These are phyloP conservation scores for Persicaria tinctoria DNA, from an alignment of 148 eudicot species.

Conservation along the genomic window DNA sequence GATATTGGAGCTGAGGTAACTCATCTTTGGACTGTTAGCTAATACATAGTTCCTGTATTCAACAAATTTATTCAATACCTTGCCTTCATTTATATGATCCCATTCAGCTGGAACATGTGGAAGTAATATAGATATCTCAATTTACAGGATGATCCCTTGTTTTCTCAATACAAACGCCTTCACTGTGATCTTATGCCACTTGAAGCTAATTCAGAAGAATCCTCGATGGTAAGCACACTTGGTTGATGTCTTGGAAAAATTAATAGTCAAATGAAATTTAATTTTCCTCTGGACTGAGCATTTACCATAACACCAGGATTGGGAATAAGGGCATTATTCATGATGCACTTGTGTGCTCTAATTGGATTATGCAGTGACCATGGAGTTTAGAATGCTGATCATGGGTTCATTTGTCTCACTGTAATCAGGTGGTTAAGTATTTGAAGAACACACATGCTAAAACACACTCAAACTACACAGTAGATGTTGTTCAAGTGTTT, in stretches of 20 bases:
- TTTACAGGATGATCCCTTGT: slow-evolving; percentile 75
- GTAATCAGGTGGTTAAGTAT: slow-evolving; percentile 57
- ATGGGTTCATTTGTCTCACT: not conserved
- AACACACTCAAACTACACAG: slow-evolving; percentile 76
- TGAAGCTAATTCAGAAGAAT: slow-evolving; percentile 69
- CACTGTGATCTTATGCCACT: slow-evolving; percentile 60
- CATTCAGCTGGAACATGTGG: not conserved
- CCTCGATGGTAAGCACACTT: slow-evolving; percentile 47
- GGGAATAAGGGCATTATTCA: not conserved
- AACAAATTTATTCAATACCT: not conserved
- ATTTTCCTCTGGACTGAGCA: not conserved
- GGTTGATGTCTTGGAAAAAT: not conserved
- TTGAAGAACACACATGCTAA: slow-evolving; percentile 86
- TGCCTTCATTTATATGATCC: slow-evolving; percentile 8
- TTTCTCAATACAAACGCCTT: slow-evolving; percentile 73
- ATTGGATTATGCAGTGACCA: not conserved
- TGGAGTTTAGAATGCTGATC: not conserved
- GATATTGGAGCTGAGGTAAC: slow-evolving; percentile 49
- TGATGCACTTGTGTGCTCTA: not conserved
- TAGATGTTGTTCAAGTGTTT: slow-evolving; percentile 72
- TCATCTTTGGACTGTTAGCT: slow-evolving; percentile 4
- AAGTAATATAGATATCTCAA: not conserved
- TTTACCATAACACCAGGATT: not conserved
- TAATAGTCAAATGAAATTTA: not conserved
- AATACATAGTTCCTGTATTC: slow-evolving; percentile 4